phyloP scores from a whole-genome alignment of 257 asterid genomes.

The Nicotiana obtusifolia region DNA sequence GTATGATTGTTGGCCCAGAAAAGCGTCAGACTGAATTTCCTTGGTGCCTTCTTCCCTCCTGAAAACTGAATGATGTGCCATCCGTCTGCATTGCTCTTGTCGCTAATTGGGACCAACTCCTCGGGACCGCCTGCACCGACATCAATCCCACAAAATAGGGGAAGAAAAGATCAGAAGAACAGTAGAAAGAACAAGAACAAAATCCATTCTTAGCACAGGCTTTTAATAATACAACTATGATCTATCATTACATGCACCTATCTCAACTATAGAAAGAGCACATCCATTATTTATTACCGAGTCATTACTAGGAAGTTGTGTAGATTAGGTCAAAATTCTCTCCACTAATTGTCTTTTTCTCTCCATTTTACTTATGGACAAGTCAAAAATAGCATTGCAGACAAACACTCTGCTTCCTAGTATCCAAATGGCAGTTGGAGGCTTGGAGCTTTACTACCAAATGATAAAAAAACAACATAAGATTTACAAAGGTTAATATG shows the following conservation, averaged over 20 bases:
- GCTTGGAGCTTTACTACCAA: neutral
- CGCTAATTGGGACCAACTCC: constrained; percentile 52
- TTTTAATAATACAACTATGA: neutral
- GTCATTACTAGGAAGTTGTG: neutral
- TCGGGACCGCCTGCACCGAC: constrained; percentile 38
- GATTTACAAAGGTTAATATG: neutral
- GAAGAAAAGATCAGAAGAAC: neutral
- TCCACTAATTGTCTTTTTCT: neutral
- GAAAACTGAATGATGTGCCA: constrained; percentile 87
- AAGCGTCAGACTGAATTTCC: constrained; percentile 54
- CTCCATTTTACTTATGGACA: neutral
- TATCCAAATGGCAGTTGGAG: neutral
- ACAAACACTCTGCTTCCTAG: neutral
- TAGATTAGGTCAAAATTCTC: neutral
- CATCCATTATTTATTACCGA: neutral
- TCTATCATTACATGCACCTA: neutral
- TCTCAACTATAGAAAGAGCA: neutral
- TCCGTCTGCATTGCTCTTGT: constrained; percentile 55
- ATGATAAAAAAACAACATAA: neutral
- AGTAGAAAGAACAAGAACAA: neutral
- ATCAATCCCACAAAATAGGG: neutral
- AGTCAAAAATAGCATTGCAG: neutral
- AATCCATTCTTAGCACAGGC: neutral
- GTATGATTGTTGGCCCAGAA: constrained; percentile 41
- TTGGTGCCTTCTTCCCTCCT: constrained; percentile 73